Base-by-base conservation (phyloP, 179 eudicot species). In the Silene coronaria region DNA sequence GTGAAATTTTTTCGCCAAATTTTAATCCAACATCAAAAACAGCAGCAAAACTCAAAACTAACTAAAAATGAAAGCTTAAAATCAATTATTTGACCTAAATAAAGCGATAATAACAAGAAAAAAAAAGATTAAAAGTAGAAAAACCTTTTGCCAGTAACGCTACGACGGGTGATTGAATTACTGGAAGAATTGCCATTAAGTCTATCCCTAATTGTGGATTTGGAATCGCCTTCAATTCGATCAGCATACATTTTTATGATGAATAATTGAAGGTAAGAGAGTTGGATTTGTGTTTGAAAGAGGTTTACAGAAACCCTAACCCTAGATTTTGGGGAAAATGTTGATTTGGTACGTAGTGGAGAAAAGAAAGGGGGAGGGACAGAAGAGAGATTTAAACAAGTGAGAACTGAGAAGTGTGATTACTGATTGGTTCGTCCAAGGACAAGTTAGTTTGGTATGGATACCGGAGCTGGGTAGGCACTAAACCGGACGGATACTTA, bases 91-190 rank as follows among this genome's bases (percentile, higher is more conserved):
- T 3, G 21, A 23, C n/a, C 53, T 3, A 10, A 70, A 69, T 74
- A 38, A 21, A 60, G 64, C 74, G 48, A 68, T 67, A 1, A 38
- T 3, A 19, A 75, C 0, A 26, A 16, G 10, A 2, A 23, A 53
- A 66, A 16, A 14, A 21, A 64, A n/a, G n/a, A 27, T 12, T 30
- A 19, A 24, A 76, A 13, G 42, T 34, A 67, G 5, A 2, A 36
- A 12, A 69, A 81, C 84, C 84, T 81, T 64, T 81, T 81, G 3
- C 84, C 84, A 36, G 78, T 69, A n/a, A 81, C 3, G 11, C 68
- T 14, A 28, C 64, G 78, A 23, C 84, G 78, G 26, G 68, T 76
- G 60, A 46, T 1, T 38, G 67, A 65, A 70, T 45, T 75, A 9
- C 6, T 51, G 26, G 57, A 58, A 17, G 36, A 65, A 26, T 19